Evolutionary conservation across 345 rosid genomes (phyloP).

Genomic region (Bruguiera gymnorhiza): DNA sequence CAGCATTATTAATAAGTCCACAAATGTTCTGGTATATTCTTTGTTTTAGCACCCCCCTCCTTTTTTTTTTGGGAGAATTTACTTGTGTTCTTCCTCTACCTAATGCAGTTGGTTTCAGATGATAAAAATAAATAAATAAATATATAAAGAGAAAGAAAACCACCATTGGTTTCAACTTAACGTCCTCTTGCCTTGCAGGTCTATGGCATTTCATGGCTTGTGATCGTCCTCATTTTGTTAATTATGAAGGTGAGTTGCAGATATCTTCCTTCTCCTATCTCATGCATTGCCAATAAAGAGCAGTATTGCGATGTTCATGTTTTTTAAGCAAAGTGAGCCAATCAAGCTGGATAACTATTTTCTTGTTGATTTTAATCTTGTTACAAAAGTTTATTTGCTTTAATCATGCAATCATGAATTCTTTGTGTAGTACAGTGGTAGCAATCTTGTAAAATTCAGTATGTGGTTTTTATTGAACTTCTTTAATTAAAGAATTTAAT

Average conservation of each 20-base stretch:
- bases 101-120: conserved; percentile 3
- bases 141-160: neutral
- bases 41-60: neutral
- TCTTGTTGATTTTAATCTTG: no score
- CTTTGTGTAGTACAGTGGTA: no score
- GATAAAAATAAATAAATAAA: no score
- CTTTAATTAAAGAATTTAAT: neutral
- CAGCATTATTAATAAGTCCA: conserved; percentile 43
- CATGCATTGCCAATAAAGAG: neutral
- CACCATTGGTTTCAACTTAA: neutral
- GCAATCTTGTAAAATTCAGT: no score
- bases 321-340: no score
- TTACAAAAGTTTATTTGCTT: no score
- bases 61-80: neutral
- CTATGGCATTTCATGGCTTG: conserved; percentile 93
- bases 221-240: conserved; percentile 75
- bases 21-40: conserved; percentile 62
- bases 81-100: neutral
- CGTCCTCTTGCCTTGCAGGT: conserved; percentile 39
- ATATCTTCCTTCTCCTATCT: conserved; percentile 1
- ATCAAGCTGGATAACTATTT: no score
- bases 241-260: conserved; percentile 82
- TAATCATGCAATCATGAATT: no score
- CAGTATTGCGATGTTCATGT: neutral
- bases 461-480: no score